Base-by-base conservation (phyloP, 177 flowering plant genomes). In the Tripterygium wilfordii region DNA sequence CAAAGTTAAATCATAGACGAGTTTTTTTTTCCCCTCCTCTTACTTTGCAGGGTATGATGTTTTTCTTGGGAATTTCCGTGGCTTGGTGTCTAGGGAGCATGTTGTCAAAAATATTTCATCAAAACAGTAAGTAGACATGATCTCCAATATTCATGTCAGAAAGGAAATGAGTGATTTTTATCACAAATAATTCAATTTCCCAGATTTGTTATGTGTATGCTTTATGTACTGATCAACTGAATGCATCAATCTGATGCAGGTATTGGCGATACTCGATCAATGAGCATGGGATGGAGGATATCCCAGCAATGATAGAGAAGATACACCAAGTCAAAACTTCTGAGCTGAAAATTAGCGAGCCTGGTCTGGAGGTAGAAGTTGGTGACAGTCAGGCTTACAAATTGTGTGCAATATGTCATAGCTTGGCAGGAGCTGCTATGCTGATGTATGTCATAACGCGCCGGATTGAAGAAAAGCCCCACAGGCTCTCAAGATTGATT, bases 71-170 rank as follows among this genome's bases (percentile, higher is more conserved):
- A 94, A 94, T 49, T 76, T 94, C 8, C 97, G 97, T 40, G 99
- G 99, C 25, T 70, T 94, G 69, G 96, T 87, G 53, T 94, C 99
- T 8, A 73, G 96, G 65, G 99, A 89, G 52, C 99, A 94, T 64
- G 70, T 83, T 20, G 68, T 89, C 74, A 80, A 77, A 67, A 77
- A 78, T 21, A 73, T 89, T 10, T 85, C 99, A 36, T 94, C 97
- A 12, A 57, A 70, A 36, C 71, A 74, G 99, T 94, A 71, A 83
- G 96, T 67, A 42, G 19, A 38, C 35, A 54, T 22, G 5, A 40
- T n/a, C n/a, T n/a, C n/a, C n/a, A n/a, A n/a, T n/a, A n/a, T n/a
- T n/a, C n/a, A n/a, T n/a, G n/a, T n/a, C n/a, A n/a, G n/a, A n/a
- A n/a, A n/a, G n/a, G n/a, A n/a, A n/a, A n/a, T n/a, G n/a, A n/a